Base-by-base conservation (phyloP, 129 eudicot species). In the Ambrosia trifida region DNA sequence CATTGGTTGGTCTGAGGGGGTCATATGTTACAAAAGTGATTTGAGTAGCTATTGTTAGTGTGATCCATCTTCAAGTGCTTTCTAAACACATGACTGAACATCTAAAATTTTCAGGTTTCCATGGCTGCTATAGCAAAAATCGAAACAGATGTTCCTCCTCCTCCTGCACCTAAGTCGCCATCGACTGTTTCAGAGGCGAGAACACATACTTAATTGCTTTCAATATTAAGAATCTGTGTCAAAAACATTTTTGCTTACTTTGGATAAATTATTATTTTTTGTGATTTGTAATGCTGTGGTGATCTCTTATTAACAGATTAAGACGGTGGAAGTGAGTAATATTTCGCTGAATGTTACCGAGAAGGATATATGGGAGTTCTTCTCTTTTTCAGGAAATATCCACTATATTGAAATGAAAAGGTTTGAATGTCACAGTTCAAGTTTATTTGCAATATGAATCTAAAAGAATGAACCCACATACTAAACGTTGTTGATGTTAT, bases 361-460 rank as follows among this genome's bases (percentile, higher is more conserved):
- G 58, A 84, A 66, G 66, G 84, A 87, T 64, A 77, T 87, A 57
- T 64, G 54, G 76, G 93, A 84, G 35, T 87, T 87, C 81, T 84
- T 87, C 68, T 79, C 87, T 7, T 87, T 82, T 67, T 84, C 87
- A 35, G 89, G 89, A 31, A 80, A 70, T 7, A 87, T 87, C 62
- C 83, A 82, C 72, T 84, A 79, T 59, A 64, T 87, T 47, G 93
- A 87, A 44, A 75, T 87, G 78, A 79, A 76, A 66, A 79, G 77
- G 58, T 60, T 72, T 3, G 44, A 46, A 8, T 71, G 2, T 30
- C 33, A 11, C 33, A 11, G 4, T 17, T 5, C 31, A 17, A 17
- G 10, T 30, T 56, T 72, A 8, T 72, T 3, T 61, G 41, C 38
- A 73, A 72, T 5, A 46, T 45, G 7, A 7, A 7, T 17, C 4